phyloP scores from a whole-genome alignment of 257 asterid genomes.

The Rehmannia glutinosa region DNA sequence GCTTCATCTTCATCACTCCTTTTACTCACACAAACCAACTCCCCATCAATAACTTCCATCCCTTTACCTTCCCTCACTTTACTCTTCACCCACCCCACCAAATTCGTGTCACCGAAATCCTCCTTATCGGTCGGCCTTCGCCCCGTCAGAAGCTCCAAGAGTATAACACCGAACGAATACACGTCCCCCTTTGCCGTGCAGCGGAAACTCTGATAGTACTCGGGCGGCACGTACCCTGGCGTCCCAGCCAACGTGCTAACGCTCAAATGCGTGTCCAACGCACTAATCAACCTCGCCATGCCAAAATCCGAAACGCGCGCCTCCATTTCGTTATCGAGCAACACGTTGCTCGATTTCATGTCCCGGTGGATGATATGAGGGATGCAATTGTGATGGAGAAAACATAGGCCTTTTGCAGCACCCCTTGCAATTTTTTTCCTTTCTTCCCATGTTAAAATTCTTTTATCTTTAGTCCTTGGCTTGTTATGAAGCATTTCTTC shows the following conservation, averaged over 20 bases:
- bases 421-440: constrained; percentile 86
- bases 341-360: constrained; percentile 91
- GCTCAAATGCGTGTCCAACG: constrained; percentile 83
- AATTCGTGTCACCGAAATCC: constrained; percentile 87
- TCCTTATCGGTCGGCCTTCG: constrained; percentile 94
- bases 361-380: constrained; percentile 94
- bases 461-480: constrained; percentile 25
- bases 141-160: constrained; percentile 77
- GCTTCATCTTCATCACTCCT: constrained; percentile 66
- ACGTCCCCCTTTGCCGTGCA: constrained; percentile 94
- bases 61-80: constrained; percentile 91
- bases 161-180: constrained; percentile 80
- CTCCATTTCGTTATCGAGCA: constrained; percentile 71
- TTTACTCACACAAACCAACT: constrained; percentile 38
- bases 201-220: constrained; percentile 93
- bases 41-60: constrained; percentile 76
- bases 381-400: constrained; percentile 95
- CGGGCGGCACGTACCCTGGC: constrained; percentile 96
- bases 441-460: constrained; percentile 69
- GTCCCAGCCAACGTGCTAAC: constrained; percentile 93
- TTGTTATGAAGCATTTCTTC: constrained; percentile 82
- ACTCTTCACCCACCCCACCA: constrained; percentile 93
- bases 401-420: constrained; percentile 87
- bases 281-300: constrained; percentile 91
- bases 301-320: constrained; percentile 93